These are phyloP conservation scores for Termitomyces sp. DNA, from an alignment of 768 basidiomycete species.

Conservation along the genomic window DNA sequence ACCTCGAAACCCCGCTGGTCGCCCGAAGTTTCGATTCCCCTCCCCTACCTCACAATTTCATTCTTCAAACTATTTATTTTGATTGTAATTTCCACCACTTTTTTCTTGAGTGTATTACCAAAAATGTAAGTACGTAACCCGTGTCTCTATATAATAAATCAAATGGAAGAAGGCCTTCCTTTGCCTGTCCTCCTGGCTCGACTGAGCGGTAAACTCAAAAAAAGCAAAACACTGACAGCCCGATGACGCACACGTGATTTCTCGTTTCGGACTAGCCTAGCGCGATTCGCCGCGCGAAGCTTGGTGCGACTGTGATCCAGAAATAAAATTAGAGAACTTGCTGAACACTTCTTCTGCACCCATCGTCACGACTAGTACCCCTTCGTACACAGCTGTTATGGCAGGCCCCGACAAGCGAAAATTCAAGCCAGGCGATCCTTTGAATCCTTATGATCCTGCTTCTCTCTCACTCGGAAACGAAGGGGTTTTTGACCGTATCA, in stretches of 20 bases:
- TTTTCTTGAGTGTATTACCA: background rate
- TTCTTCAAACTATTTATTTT: background rate
- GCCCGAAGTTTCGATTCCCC: background rate
- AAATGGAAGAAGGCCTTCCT: slow-evolving; percentile 22
- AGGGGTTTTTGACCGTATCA: slow-evolving; percentile 2
- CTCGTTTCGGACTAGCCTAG: too few species aligned
- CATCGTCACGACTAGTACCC: background rate
- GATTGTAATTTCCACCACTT: background rate
- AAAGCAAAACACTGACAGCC: too few species aligned
- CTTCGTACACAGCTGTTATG: background rate
- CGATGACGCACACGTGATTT: too few species aligned
- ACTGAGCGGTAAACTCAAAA: too few species aligned
- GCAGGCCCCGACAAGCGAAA: background rate
- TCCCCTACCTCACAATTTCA: background rate
- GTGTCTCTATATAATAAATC: background rate
- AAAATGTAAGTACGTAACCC: background rate
- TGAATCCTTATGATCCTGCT: slow-evolving; percentile 12
- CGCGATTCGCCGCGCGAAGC: too few species aligned
- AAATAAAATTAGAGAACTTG: too few species aligned
- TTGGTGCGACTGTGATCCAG: too few species aligned
- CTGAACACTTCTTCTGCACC: too few species aligned
- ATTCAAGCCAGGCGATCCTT: slow-evolving; percentile 8
- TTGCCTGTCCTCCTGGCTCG: background rate
- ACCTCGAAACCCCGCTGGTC: slow-evolving; percentile 1
- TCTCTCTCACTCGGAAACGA: background rate